phyloP scores from a whole-genome alignment of 2,329 filamentous ascomycete genomes.

The Stachybotrys chlorohalonatus region DNA sequence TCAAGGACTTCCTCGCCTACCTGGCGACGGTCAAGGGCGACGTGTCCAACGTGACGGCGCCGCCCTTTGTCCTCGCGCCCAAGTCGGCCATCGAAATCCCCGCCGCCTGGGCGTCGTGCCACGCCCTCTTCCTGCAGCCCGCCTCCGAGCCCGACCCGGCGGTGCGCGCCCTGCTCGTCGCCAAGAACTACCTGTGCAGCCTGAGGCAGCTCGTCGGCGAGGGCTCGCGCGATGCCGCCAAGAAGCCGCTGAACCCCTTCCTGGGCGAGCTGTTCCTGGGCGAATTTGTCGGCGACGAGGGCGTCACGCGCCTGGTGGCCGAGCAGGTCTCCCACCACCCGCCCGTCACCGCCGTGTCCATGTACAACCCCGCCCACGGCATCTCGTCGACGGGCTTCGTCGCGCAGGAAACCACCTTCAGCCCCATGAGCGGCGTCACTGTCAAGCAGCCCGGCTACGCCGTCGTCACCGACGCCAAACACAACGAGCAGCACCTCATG shows the following conservation, averaged over 20 bases:
- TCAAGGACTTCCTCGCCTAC: slow-evolving; percentile 1
- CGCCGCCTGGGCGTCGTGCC: slow-evolving; percentile 1
- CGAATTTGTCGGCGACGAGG: background rate
- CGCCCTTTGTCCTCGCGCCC: slow-evolving; percentile 2
- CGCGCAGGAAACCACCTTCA: slow-evolving; percentile 2
- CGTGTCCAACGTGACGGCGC: slow-evolving; percentile 1
- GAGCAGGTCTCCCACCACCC: slow-evolving; percentile 3
- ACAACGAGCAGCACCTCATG: slow-evolving; percentile 3
- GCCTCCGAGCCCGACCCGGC: background rate
- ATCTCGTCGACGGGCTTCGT: slow-evolving; percentile 1
- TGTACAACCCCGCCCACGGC: slow-evolving; percentile 1
- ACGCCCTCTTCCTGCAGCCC: slow-evolving; percentile 1
- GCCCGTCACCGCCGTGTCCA: slow-evolving; percentile 1
- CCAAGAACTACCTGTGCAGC: slow-evolving; percentile 3
- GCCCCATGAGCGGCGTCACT: background rate
- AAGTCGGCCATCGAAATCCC: slow-evolving; percentile 4
- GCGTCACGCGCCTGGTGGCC: background rate
- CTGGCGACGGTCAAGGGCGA: slow-evolving; percentile 1
- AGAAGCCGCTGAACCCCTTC: slow-evolving; percentile 3
- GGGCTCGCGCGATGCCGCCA: background rate
- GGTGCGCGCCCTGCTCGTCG: slow-evolving; percentile 1
- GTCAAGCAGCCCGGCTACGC: slow-evolving; percentile 2
- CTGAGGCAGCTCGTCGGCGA: slow-evolving; percentile 1
- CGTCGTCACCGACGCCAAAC: background rate
- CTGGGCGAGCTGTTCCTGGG: slow-evolving; percentile 2